Evolutionary conservation across 2,329 filamentous ascomycete genomes (phyloP).

Genomic region (Fulvia fulva): DNA sequence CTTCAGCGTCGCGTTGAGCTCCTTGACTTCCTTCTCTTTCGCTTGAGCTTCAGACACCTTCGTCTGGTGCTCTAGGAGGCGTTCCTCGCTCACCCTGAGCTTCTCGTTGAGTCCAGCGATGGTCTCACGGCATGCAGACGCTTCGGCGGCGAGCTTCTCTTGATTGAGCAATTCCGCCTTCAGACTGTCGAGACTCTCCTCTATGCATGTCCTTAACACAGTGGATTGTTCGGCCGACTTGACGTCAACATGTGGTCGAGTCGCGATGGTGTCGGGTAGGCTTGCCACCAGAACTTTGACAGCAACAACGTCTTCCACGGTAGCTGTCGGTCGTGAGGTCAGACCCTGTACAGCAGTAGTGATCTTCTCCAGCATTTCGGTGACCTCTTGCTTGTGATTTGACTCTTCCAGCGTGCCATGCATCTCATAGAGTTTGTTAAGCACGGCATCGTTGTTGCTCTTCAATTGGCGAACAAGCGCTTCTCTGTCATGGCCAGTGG

Average conservation of each 20-base stretch:
- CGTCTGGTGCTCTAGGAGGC: not conserved
- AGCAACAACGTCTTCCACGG: constrained; percentile 17
- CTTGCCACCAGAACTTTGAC: constrained; percentile 19
- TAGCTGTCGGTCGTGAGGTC: constrained; percentile 14
- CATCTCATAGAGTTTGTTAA: constrained; percentile 26
- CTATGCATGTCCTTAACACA: constrained; percentile 12
- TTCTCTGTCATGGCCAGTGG: constrained; percentile 5
- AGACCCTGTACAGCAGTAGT: constrained; percentile 18
- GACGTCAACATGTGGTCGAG: not conserved
- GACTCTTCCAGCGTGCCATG: constrained; percentile 12
- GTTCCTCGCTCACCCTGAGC: constrained; percentile 10
- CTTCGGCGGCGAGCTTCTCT: constrained; percentile 17
- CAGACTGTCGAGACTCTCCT: constrained; percentile 18
- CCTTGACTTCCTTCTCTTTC: not conserved
- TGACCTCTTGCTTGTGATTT: constrained; percentile 3
- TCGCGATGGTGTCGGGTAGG: constrained; percentile 17
- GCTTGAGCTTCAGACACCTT: not conserved
- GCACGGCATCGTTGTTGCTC: constrained; percentile 9
- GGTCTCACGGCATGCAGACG: constrained; percentile 13
- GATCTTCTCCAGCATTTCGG: constrained; percentile 18
- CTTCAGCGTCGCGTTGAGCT: not conserved
- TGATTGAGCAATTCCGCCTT: constrained; percentile 16
- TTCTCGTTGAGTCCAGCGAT: constrained; percentile 17
- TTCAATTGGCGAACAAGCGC: constrained; percentile 14
- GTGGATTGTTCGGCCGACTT: not conserved